Conservation (phyloP, 352 stramenopile genomes). For the Phytophthora pluvialis region DNA sequence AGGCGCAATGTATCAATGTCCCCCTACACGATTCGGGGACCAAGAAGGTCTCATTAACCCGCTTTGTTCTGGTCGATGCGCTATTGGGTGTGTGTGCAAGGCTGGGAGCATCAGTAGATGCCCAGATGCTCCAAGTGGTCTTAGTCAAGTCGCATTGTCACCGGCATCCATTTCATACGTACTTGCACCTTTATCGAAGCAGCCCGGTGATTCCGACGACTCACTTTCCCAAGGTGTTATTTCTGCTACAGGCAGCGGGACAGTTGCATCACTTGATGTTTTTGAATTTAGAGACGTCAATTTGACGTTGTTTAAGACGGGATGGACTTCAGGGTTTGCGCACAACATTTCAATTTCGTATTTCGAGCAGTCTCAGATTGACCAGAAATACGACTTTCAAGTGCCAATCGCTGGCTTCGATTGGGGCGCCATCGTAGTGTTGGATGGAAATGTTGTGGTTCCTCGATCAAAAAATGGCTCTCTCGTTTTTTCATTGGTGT, state of each 20-base stretch:
- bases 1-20: slow-evolving; percentile 45
- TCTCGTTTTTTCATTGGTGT: slow-evolving; percentile 51
- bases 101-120: slow-evolving; percentile 57
- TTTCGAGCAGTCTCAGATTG: slow-evolving; percentile 44
- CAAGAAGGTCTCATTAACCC: slow-evolving; percentile 41
- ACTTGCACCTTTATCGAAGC: slow-evolving; percentile 34
- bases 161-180: slow-evolving; percentile 42
- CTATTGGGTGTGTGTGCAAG: slow-evolving; percentile 53
- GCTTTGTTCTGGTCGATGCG: slow-evolving; percentile 55
- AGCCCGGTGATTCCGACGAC: slow-evolving; percentile 27
- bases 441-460: slow-evolving; percentile 42
- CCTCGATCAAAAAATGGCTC: slow-evolving; percentile 33
- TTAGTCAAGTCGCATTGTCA: slow-evolving; percentile 35
- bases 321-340: slow-evolving; percentile 38
- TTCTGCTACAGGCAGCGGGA: not conserved
- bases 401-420: slow-evolving; percentile 57
- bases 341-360: slow-evolving; percentile 67
- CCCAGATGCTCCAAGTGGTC: slow-evolving; percentile 31
- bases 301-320: slow-evolving; percentile 31
- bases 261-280: slow-evolving; percentile 34
- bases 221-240: slow-evolving; percentile 17
- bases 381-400: slow-evolving; percentile 53
- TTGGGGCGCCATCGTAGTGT: slow-evolving; percentile 41
- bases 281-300: slow-evolving; percentile 58
- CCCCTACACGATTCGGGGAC: slow-evolving; percentile 52